phyloP scores from a whole-genome alignment of 2,329 filamentous ascomycete species.

The Penicillium sp. region DNA sequence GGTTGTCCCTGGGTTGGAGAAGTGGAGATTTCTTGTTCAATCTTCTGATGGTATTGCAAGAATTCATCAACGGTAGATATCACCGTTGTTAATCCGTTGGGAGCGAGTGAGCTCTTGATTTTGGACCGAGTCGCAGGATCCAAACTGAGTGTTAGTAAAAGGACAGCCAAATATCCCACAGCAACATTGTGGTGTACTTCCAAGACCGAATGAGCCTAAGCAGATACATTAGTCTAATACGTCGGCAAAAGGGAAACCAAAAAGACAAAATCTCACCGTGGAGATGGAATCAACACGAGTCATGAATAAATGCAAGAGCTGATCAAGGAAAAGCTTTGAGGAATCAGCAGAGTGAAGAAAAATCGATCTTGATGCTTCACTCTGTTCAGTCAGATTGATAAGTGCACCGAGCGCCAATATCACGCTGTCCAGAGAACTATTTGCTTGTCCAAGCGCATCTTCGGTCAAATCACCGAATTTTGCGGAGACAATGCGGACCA shows the following conservation, averaged over 20 bases:
- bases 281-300: slow-evolving; percentile 62
- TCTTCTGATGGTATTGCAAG: slow-evolving; percentile 56
- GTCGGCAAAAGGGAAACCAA: neutral
- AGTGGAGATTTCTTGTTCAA: slow-evolving; percentile 48
- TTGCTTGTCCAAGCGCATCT: slow-evolving; percentile 40
- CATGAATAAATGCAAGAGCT: slow-evolving; percentile 64
- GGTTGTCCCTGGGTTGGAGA: slow-evolving; percentile 46
- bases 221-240: slow-evolving; percentile 10
- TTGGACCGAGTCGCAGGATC: slow-evolving; percentile 44
- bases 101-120: slow-evolving; percentile 45
- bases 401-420: slow-evolving; percentile 76
- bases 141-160: slow-evolving; percentile 78
- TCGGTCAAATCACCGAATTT: slow-evolving; percentile 30
- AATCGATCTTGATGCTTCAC: slow-evolving; percentile 56
- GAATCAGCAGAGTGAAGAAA: slow-evolving; percentile 41
- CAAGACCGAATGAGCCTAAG: slow-evolving; percentile 54
- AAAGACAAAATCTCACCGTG: slow-evolving; percentile 55
- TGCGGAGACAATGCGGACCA: slow-evolving; percentile 36
- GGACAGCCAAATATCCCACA: slow-evolving; percentile 79
- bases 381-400: slow-evolving; percentile 85
- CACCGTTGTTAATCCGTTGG: slow-evolving; percentile 48
- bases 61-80: slow-evolving; percentile 62
- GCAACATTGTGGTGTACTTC: slow-evolving; percentile 78
- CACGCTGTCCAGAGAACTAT: slow-evolving; percentile 64
- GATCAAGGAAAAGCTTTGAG: slow-evolving; percentile 51